Base-by-base conservation (phyloP, 257 asterid genomes). In the Przewalskia tangutica region DNA sequence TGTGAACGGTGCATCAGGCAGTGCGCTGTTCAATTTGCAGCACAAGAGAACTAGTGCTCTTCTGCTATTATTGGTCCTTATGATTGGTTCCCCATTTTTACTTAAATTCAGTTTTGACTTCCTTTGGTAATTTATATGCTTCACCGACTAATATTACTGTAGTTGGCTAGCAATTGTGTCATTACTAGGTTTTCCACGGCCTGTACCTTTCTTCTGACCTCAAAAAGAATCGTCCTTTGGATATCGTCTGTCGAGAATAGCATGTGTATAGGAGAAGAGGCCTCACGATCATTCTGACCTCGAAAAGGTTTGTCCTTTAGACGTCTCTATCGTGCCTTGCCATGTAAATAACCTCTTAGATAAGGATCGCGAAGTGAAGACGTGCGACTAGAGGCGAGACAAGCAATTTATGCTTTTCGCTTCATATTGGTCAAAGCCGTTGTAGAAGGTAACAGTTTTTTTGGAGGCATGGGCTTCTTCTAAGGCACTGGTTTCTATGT, bases 1-100 rank as follows among this genome's bases (percentile, higher is more conserved):
- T 8, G 86, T 84, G 86, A 90, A 91, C 86, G 87, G 91, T 84
- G 89, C 96, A 79, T 82, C 93, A 54, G 82, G 65, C 60, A 42
- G 36, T 63, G 16, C 60, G 18, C 71, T 58, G 60, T 77, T 85
- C 79, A 60, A 60, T 77, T 73, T 82, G 70, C 62, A 79, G 46
- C 46, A 75, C 79, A 70, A 38, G 2, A 51, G 46, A 82, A 46
- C 51, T 67, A 42, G 20, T 7, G 8, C 42, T 23, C 62, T 13
- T 75, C 62, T 75, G 27, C 79, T 75, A 62, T 71, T 85, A 53
- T 46, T 80, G 70, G 67, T 83, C 34, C 73, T 85, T 40, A 27
- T 85, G 50, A 34, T 87, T 65, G 90, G 88, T 1, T 84, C 82
- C 85, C 63, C 84, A 64, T 85, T 89, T 81, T 84, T 81, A 48